Evolutionary conservation across 2,329 filamentous ascomycete genomes (phyloP), one percentile per base, ranked within the genome.

Genomic region (Arthroderma uncinatum): DNA sequence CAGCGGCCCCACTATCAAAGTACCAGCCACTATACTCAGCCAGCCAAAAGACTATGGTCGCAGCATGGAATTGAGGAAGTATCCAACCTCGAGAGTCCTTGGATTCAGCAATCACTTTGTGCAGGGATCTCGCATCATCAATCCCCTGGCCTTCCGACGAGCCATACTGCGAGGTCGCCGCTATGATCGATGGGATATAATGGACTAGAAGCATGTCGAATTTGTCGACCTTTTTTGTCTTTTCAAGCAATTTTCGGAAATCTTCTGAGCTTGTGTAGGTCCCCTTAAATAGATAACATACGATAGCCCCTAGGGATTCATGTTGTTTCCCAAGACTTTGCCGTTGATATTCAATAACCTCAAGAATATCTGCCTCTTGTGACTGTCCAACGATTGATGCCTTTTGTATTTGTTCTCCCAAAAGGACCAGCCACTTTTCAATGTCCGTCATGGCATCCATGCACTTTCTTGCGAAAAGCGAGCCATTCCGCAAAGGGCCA

Each of bases 1-100:
- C 78, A 61, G 80, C 77, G 34, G 82, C 79, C 19, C 82, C 80
- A 64, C 85, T 81, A 64, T 95, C 89, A 58, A 88, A 79, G 68
- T 91, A 95, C 77, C 89, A 88, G 2, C 89, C 89, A 63, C 88
- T 93, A 72, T 96, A 96, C 66, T 97, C 90, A 33, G 89, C 85
- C 50, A 96, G 79, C 93, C 93, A 98, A 80, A 88, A 90, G 3
- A 86, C 82, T 56, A 82, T 80, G 10, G 91, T 80, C 2, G 89
- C 86, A 48, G 91, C 88, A 64, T 91, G 86, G 10, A 97, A 79
- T 63, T 85, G 86, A 14, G 84, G 78, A 39, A 95, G 70, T 21
- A 80, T 77, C 87, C 90, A 95, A 14, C 79, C 74, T 42, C 85
- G 76, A 59, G 83, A 82, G 53, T 90, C 86, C 48, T 81, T 75